A percentile compares a stretch with the other conserved stretches of the same genome.
Evolutionary conservation across 164 flowering plant genomes (phyloP).

Genomic region (Magnolia changhungtana): DNA sequence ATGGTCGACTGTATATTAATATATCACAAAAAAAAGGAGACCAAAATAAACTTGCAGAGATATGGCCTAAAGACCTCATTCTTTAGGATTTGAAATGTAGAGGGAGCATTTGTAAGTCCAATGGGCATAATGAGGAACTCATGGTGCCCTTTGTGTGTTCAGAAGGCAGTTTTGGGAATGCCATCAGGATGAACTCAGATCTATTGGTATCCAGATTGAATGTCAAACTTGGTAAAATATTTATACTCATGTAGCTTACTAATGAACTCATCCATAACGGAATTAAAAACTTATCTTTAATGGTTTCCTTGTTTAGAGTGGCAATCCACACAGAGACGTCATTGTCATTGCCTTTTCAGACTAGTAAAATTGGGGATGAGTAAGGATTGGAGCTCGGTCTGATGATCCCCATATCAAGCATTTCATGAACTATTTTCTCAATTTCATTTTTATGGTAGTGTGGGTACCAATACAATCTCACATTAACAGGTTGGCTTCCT

Average conservation of each 20-base stretch:
- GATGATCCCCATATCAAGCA: not conserved
- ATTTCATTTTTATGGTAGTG: not conserved
- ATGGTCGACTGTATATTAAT: not conserved
- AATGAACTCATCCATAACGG: not conserved
- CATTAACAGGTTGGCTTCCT: not conserved
- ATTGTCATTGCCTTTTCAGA: not conserved
- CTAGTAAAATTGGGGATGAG: not conserved
- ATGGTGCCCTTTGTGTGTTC: not conserved
- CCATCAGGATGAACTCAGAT: not conserved
- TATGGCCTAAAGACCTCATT: not conserved
- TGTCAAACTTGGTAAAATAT: not conserved
- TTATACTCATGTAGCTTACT: not conserved
- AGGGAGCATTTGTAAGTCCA: not conserved
- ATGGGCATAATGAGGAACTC: not conserved
- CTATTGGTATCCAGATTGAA: not conserved
- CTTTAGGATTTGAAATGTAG: not conserved
- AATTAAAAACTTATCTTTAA: not conserved
- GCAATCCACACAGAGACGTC: not conserved
- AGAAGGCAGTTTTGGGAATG: not conserved
- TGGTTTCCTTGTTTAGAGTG: not conserved
- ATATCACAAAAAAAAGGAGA: not conserved
- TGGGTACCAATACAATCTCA: not conserved
- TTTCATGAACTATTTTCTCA: not conserved
- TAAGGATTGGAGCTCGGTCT: not conserved
- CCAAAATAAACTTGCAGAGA: not conserved